Conservation (phyloP, 2,329 filamentous ascomycete genomes). For the Penicillium sp. region DNA sequence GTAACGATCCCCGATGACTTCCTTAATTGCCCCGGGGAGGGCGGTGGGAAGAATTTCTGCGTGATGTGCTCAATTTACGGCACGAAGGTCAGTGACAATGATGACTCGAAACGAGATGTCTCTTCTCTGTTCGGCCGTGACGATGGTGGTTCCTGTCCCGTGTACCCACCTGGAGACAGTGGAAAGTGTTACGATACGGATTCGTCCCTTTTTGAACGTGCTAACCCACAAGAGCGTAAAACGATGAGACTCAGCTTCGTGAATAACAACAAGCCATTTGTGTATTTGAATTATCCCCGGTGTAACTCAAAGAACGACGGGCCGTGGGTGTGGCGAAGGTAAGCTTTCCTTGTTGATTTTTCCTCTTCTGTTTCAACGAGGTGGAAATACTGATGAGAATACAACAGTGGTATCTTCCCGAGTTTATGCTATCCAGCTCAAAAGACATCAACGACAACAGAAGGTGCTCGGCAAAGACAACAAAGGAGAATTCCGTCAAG, state of each 20-base stretch:
- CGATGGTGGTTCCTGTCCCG: slow-evolving; percentile 4
- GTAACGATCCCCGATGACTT: slow-evolving; percentile 10
- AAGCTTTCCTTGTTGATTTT: neutral
- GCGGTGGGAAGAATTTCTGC: neutral
- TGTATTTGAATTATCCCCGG: slow-evolving; percentile 9
- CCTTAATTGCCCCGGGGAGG: slow-evolving; percentile 11
- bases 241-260: slow-evolving; percentile 8
- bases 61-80: slow-evolving; percentile 14
- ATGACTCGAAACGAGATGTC: neutral
- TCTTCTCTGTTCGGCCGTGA: neutral
- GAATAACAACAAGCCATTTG: neutral
- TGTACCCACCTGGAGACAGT: slow-evolving; percentile 3
- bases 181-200: slow-evolving; percentile 2
- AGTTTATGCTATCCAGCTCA: slow-evolving; percentile 11
- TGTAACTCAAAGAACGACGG: slow-evolving; percentile 13
- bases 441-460: slow-evolving; percentile 5
- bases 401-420: slow-evolving; percentile 12
- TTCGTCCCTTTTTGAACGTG: slow-evolving; percentile 1
- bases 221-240: neutral
- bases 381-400: neutral
- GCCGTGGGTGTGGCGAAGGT: slow-evolving; percentile 9
- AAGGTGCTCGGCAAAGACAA: slow-evolving; percentile 13
- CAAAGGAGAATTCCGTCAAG: slow-evolving; percentile 7
- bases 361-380: neutral
- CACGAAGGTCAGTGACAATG: neutral